Conservation (phyloP, 441 rosid species). For the Erodium trifolium region DNA sequence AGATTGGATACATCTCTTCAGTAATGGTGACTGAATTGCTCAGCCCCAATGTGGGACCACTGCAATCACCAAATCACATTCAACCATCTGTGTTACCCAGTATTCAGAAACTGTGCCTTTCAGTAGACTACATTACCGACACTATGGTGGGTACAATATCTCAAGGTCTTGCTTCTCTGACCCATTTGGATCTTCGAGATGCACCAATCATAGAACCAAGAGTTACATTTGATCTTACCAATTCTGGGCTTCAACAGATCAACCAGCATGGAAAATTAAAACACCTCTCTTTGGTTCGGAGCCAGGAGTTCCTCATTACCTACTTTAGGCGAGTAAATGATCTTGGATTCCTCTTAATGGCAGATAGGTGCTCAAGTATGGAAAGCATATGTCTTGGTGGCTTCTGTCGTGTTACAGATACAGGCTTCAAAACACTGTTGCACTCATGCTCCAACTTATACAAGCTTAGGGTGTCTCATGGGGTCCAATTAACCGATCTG, state of each 20-base stretch:
- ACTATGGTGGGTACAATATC: constrained; percentile 64
- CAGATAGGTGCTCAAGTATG: constrained; percentile 67
- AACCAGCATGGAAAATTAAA: constrained; percentile 69
- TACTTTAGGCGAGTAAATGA: constrained; percentile 77
- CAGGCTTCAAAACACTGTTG: constrained; percentile 72
- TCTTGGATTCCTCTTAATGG: constrained; percentile 85
- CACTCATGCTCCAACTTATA: constrained; percentile 75
- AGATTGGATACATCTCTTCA: constrained; percentile 75
- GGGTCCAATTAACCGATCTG: constrained; percentile 63
- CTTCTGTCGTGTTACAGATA: constrained; percentile 78
- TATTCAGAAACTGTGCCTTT: constrained; percentile 60
- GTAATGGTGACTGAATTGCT: constrained; percentile 70
- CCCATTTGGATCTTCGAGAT: constrained; percentile 82
- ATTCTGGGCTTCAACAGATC: constrained; percentile 70
- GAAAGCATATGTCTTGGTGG: constrained; percentile 84
- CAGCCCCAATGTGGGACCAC: constrained; percentile 33
- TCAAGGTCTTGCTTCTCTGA: constrained; percentile 46
- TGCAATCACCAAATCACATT: constrained; percentile 26
- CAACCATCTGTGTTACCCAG: constrained; percentile 43
- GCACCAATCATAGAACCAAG: constrained; percentile 69
- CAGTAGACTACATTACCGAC: constrained; percentile 71
- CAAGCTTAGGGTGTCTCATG: constrained; percentile 72
- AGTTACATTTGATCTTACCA: constrained; percentile 63
- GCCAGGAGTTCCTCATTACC: constrained; percentile 61
- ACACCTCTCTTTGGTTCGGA: constrained; percentile 70